Evolutionary conservation across 192 early-diverging fungal species (phyloP).

Genomic region (Dissophora ornata): DNA sequence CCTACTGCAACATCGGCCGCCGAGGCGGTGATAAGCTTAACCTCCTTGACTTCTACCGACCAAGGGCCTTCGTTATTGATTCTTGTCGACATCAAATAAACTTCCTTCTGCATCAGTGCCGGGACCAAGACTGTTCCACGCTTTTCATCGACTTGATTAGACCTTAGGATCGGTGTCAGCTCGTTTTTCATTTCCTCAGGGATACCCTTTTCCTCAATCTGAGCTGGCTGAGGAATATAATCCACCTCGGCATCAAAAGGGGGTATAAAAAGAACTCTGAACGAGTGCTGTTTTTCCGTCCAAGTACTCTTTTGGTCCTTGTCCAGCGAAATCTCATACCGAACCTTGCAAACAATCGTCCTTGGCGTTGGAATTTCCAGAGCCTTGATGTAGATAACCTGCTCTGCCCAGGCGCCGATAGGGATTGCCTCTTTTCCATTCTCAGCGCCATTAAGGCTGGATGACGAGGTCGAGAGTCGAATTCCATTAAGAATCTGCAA

Average conservation of each 20-base stretch:
- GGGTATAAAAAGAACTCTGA: slow-evolving; percentile 63
- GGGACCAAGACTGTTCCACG: slow-evolving; percentile 64
- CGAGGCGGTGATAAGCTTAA: slow-evolving; percentile 30
- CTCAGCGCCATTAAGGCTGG: slow-evolving; percentile 20
- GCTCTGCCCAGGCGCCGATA: slow-evolving; percentile 41
- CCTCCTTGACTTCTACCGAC: slow-evolving; percentile 44
- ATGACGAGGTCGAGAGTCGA: slow-evolving; percentile 7
- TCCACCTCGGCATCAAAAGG: slow-evolving; percentile 67
- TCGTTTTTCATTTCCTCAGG: background rate
- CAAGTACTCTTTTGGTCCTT: slow-evolving; percentile 39
- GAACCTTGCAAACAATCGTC: slow-evolving; percentile 47
- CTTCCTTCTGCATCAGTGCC: slow-evolving; percentile 49
- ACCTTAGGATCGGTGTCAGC: slow-evolving; percentile 11
- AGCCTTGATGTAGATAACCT: slow-evolving; percentile 25
- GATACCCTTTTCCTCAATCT: background rate
- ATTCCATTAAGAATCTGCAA: slow-evolving; percentile 19
- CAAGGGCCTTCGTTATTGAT: slow-evolving; percentile 52
- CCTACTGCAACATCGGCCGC: background rate
- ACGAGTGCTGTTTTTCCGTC: slow-evolving; percentile 67
- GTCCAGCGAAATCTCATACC: slow-evolving; percentile 53
- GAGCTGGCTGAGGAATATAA: slow-evolving; percentile 28
- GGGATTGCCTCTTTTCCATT: slow-evolving; percentile 10
- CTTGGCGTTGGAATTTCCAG: slow-evolving; percentile 23
- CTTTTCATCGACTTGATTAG: slow-evolving; percentile 34
- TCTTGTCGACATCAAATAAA: slow-evolving; percentile 36